phyloP scores from a whole-genome alignment of 2,329 filamentous ascomycete genomes.

The Calycina herbarum region DNA sequence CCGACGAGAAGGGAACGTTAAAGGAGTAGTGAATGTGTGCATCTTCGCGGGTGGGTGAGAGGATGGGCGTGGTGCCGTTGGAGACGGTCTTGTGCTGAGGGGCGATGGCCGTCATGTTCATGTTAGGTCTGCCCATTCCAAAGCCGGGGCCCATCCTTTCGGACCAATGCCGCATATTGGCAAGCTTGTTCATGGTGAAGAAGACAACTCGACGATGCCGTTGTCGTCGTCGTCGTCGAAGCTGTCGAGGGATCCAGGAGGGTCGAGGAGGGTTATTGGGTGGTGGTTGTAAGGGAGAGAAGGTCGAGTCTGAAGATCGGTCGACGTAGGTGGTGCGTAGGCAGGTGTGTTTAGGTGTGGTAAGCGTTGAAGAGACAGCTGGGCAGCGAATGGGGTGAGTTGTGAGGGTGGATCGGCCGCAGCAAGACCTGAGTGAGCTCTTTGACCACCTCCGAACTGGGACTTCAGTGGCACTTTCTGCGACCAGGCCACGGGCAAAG shows the following conservation, averaged over 20 bases:
- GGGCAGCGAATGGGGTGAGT: background rate
- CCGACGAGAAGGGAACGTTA: conserved; percentile 94
- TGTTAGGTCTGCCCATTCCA: conserved; percentile 56
- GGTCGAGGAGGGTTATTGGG: background rate
- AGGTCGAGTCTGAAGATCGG: conserved; percentile 3
- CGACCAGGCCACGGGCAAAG: no score
- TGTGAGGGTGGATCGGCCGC: background rate
- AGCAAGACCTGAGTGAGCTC: background rate
- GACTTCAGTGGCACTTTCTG: no score
- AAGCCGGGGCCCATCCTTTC: conserved; percentile 69
- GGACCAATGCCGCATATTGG: conserved; percentile 72
- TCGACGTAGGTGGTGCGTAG: background rate
- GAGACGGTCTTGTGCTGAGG: conserved; percentile 56
- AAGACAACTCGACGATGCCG: conserved; percentile 4
- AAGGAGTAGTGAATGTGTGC: conserved; percentile 88
- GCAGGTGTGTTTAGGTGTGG: background rate
- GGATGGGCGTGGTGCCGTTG: conserved; percentile 54
- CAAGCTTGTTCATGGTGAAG: conserved; percentile 63
- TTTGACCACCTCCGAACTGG: no score
- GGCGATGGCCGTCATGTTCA: conserved; percentile 47
- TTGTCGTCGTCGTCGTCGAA: background rate
- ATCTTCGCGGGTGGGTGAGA: conserved; percentile 71
- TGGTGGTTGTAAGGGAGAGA: conserved; percentile 4
- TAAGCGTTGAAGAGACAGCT: background rate
- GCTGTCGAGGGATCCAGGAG: background rate